Base-by-base conservation (phyloP, 1,139 yeast species). In the Pichia sp. region DNA sequence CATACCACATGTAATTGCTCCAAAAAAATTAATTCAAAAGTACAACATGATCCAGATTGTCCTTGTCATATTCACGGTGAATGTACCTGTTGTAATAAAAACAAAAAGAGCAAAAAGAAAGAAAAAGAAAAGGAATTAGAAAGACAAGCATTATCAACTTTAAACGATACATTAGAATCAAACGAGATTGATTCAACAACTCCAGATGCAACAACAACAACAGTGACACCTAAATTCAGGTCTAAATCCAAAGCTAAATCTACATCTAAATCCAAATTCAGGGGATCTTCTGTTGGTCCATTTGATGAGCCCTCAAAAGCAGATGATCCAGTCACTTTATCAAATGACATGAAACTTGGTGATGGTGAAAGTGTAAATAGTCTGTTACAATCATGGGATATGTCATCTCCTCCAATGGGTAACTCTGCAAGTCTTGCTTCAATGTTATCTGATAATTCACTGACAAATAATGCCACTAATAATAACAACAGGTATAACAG, bases 1-100 rank as follows among this genome's bases (percentile, higher is more conserved):
- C 96, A 88, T 65, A 80, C 83, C 16, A 70, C 79, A 48, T 90
- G 97, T 67, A 73, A 81, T 9, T 91, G 98, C 71, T 85, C 87
- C 13, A 75, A 80, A 56, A 74, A 68, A 51, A 67, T 67, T 48
- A 67, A 68, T 51, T 55, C 68, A 56, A 52, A 53, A 25, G 58
- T 51, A 70, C 69, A 74, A 75, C 73, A 70, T 67, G 70, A 80
- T 68, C 33, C 47, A 13, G 76, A 75, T 34, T 84, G 90, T 67
- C 73, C 77, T 36, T 65, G 68, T 47, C 77, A 76, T 62, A 73
- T 74, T 47, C 76, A 74, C 50, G 74, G 79, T 44, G 75, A 75
- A 53, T 85, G 91, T 63, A 76, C 84, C 5, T 85, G 91, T 64
- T 74, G 78, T 48, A 65, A 70, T 48, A 74, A 71, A 60, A 64